Evolutionary conservation across 1,139 yeast genomes (phyloP).

Genomic region (Blastobotrys illinoisensis): DNA sequence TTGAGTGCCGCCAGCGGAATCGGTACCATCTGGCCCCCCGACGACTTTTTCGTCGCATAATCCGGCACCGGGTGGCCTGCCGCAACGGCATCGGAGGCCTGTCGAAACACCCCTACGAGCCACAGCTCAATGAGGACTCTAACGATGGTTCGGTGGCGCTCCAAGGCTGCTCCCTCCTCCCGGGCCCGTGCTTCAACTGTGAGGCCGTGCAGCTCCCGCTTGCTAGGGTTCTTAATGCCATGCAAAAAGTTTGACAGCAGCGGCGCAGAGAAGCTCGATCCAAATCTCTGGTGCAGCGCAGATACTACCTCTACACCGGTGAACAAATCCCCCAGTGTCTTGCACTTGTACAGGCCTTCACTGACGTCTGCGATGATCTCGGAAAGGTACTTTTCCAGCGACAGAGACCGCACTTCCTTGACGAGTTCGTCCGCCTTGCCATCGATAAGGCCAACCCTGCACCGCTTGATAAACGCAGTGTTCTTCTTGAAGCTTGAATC

Average conservation of each 20-base stretch:
- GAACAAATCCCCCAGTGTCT: slow-evolving; percentile 52
- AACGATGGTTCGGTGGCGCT: slow-evolving; percentile 47
- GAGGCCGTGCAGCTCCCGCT: slow-evolving; percentile 29
- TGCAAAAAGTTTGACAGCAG: slow-evolving; percentile 46
- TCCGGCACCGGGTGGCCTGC: slow-evolving; percentile 36
- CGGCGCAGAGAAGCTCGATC: slow-evolving; percentile 46
- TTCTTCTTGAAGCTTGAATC: slow-evolving; percentile 83
- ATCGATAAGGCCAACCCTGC: slow-evolving; percentile 51
- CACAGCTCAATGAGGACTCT: slow-evolving; percentile 59
- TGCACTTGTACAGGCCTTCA: slow-evolving; percentile 56
- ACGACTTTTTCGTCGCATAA: slow-evolving; percentile 33
- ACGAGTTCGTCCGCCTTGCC: slow-evolving; percentile 46
- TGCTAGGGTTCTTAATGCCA: slow-evolving; percentile 40
- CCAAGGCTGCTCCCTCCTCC: slow-evolving; percentile 41
- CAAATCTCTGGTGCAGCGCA: slow-evolving; percentile 73
- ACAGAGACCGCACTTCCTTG: slow-evolving; percentile 56
- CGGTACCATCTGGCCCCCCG: slow-evolving; percentile 32
- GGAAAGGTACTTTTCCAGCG: slow-evolving; percentile 69
- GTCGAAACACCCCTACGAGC: slow-evolving; percentile 43
- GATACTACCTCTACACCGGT: slow-evolving; percentile 67
- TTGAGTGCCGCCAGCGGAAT: slow-evolving; percentile 48
- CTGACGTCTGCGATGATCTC: slow-evolving; percentile 61
- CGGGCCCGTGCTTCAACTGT: slow-evolving; percentile 36
- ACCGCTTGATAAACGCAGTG: slow-evolving; percentile 70
- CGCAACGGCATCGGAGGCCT: slow-evolving; percentile 17